Conservation (phyloP, 139 green algal genomes). For the Chlamydomonas sp. region DNA sequence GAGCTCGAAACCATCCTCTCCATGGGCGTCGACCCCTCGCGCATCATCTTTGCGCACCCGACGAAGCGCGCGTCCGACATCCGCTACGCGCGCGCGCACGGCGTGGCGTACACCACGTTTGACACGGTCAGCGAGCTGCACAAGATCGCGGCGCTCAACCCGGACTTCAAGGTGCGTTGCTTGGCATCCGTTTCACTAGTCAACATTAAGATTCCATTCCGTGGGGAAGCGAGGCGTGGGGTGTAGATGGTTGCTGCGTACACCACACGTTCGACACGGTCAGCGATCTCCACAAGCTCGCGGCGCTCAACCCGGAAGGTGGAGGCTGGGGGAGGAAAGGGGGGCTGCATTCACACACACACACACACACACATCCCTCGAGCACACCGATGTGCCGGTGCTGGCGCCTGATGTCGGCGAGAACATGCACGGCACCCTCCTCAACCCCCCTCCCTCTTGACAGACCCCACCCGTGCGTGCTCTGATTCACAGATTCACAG, state of each 20-base stretch:
- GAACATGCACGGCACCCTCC: no score
- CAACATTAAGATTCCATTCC: no score
- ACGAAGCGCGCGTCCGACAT: conserved; percentile 83
- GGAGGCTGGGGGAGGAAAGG: neutral
- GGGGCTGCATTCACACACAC: no score
- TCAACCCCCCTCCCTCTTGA: neutral
- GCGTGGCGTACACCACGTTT: conserved; percentile 60
- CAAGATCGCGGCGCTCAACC: conserved; percentile 70
- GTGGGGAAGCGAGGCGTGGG: no score
- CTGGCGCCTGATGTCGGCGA: no score
- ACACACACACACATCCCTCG: no score
- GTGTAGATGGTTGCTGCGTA: neutral
- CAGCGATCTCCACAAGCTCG: neutral
- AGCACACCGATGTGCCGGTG: no score
- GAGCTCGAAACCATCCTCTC: conserved; percentile 63
- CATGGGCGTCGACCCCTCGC: conserved; percentile 48
- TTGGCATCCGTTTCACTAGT: no score
- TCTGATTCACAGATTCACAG: no score
- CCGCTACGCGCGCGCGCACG: conserved; percentile 21
- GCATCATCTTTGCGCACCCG: conserved; percentile 87
- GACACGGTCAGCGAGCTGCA: conserved; percentile 81
- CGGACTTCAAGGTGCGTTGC: conserved; percentile 21
- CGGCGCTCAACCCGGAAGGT: neutral
- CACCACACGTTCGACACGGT: neutral
- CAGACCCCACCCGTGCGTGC: neutral